Percentiles rank a stretch among this genome's conserved stretches.
Conservation (phyloP, 345 rosid genomes). For the Heritiera fomes region DNA sequence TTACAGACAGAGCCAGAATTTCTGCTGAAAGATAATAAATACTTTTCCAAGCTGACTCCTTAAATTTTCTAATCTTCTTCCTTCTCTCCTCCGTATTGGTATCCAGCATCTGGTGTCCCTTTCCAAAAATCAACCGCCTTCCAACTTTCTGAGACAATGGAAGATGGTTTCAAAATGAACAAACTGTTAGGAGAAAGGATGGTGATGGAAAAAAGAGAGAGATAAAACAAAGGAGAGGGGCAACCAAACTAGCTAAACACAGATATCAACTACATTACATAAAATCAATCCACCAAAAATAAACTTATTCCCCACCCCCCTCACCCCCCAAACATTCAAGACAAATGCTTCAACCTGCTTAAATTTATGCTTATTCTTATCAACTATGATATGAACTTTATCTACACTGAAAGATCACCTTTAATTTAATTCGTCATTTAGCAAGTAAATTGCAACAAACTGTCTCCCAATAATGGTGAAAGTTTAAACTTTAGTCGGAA, state of each 20-base stretch:
- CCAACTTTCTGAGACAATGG: slow-evolving; percentile 58
- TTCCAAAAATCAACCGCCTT: slow-evolving; percentile 57
- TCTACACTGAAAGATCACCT: neutral
- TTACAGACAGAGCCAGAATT: slow-evolving; percentile 67
- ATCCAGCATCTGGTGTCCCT: slow-evolving; percentile 30
- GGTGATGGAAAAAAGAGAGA: neutral
- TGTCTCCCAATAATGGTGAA: neutral
- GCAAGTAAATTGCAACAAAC: slow-evolving; percentile 9
- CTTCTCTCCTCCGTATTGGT: slow-evolving; percentile 31
- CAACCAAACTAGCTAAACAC: neutral
- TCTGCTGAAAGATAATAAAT: slow-evolving; percentile 85
- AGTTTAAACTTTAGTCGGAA: neutral
- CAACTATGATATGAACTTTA: neutral
- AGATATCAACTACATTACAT: neutral
- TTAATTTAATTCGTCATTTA: slow-evolving; percentile 3
- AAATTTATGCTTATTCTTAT: neutral
- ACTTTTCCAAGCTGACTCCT: slow-evolving; percentile 98
- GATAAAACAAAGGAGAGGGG: neutral
- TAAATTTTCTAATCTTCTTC: slow-evolving; percentile 73
- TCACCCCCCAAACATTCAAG: neutral
- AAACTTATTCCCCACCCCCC: neutral
- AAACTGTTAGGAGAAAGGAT: neutral
- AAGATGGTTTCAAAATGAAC: neutral
- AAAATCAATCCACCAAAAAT: neutral
- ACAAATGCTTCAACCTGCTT: neutral